A percentile compares a stretch with the other conserved stretches of the same genome.
Evolutionary conservation across 2,329 filamentous ascomycete species (phyloP).

Genomic region (Penicillium sp.): DNA sequence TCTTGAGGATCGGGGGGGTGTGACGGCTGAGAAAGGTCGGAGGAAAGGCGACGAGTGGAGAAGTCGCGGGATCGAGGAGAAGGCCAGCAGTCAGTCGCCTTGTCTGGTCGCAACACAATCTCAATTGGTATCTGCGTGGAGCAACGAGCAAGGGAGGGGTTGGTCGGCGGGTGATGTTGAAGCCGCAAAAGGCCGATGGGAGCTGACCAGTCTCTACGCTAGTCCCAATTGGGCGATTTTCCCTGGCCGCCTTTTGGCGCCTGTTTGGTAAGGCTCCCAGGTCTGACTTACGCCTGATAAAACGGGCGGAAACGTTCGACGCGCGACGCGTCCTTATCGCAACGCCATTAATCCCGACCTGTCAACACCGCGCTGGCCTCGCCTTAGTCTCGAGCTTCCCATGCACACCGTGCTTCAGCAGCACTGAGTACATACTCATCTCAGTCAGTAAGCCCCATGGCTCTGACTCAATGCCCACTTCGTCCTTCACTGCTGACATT

Average conservation of each 20-base stretch:
- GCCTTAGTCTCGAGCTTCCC: conserved; percentile 10
- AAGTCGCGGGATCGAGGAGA: conserved; percentile 2
- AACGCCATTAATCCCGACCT: conserved; percentile 5
- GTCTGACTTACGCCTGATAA: conserved; percentile 13
- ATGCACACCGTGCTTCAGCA: background rate
- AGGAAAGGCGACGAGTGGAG: conserved; percentile 5
- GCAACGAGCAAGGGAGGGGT: conserved; percentile 31
- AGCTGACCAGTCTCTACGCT: conserved; percentile 30
- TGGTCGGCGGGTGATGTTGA: conserved; percentile 35
- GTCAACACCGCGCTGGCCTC: conserved; percentile 17
- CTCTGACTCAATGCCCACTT: too few species aligned
- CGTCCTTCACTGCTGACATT: conserved; percentile 17
- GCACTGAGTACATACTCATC: background rate
- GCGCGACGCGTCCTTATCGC: conserved; percentile 34
- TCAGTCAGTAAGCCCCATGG: too few species aligned
- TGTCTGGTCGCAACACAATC: conserved; percentile 12
- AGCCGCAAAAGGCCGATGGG: conserved; percentile 40
- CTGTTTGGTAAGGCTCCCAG: conserved; percentile 21
- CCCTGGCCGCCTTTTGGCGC: conserved; percentile 25
- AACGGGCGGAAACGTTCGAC: conserved; percentile 26
- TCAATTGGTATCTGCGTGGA: conserved; percentile 30
- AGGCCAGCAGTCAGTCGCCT: conserved; percentile 15
- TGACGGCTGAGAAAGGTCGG: conserved; percentile 11
- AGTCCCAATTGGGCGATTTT: conserved; percentile 29
- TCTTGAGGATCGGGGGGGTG: conserved; percentile 29